Base-by-base conservation (phyloP, 352 stramenopile genomes). In the Thraustochytrium striatum region DNA sequence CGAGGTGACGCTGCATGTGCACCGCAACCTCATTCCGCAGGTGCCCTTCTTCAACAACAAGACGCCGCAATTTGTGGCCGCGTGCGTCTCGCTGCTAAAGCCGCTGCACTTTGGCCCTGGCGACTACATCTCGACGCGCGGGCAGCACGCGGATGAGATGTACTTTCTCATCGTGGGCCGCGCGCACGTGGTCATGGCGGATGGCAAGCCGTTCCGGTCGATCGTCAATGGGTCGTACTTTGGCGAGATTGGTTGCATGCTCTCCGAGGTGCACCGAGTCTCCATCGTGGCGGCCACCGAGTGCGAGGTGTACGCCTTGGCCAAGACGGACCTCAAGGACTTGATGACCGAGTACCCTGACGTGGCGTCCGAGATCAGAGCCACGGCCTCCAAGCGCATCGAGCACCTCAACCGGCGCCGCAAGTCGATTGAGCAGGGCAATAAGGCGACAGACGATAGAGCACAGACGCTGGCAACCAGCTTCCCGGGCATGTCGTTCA, bases 11-110 rank as follows among this genome's bases (percentile, higher is more conserved):
- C 57, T 82, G 3, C 59, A 83, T 25, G 62, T 84, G 11, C 69
- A 84, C 32, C 59, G 73, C 8, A 38, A 84, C 50, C 41, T 81
- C 16, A 82, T 84, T 50, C 39, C 59, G 0, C 43, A 72, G 19
- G 47, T 84, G 25, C 72, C 73, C 47, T 84, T 84, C 47, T 83
- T 84, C 75, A 55, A 81, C 53, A 78, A 81, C 21, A 84, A 84
- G 78, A 72, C 16, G 11, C 43, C 57, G 57, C 72, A 69, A 19
- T 84, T 84, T 43, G 61, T 84, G 55, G 81, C 78, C 2, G 68
- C 69, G n/a, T 72, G 25, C 9, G 81, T 84, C 41, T 28, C 72
- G 16, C 32, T 83, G 7, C 43, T 84, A 8, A 47, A 83, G 7
- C 81, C 72, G 38, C 70, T 83, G 50, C 44, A 78, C 16, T 78